A percentile compares a stretch with the other conserved stretches of the same genome.
These are phyloP conservation scores for Euphorbia lathyris DNA, from an alignment of 345 rosid genomes.

Conservation along the genomic window DNA sequence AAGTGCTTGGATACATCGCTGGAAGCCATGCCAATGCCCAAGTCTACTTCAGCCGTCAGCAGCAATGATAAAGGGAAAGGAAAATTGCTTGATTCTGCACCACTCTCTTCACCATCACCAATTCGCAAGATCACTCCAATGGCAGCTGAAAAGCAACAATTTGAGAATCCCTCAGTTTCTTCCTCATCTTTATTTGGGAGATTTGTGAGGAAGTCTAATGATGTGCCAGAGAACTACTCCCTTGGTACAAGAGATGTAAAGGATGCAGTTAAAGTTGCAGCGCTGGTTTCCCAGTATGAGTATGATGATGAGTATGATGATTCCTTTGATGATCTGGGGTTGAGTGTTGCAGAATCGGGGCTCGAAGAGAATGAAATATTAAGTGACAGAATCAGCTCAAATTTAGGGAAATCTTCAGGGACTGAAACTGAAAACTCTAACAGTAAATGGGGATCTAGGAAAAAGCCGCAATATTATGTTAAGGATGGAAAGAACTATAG, in stretches of 20 bases:
- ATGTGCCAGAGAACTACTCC: slow-evolving; percentile 39
- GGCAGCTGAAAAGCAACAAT: slow-evolving; percentile 24
- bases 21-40: slow-evolving; percentile 55
- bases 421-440: slow-evolving; percentile 34
- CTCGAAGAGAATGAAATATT: slow-evolving; percentile 61
- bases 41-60: slow-evolving; percentile 37
- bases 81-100: slow-evolving; percentile 51
- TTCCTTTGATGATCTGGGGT: slow-evolving; percentile 92
- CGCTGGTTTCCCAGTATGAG: slow-evolving; percentile 68
- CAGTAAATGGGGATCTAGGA: slow-evolving; percentile 80
- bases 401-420: slow-evolving; percentile 31
- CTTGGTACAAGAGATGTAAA: slow-evolving; percentile 49
- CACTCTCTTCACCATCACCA: slow-evolving; percentile 11
- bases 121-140: slow-evolving; percentile 4
- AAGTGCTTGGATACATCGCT: slow-evolving; percentile 57
- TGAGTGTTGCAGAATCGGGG: slow-evolving; percentile 61
- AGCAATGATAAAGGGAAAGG: slow-evolving; percentile 83
- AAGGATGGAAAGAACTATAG: slow-evolving; percentile 97
- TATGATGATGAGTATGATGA: slow-evolving; percentile 97
- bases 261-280: slow-evolving; percentile 47
- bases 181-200: slow-evolving; percentile 64
- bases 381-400: slow-evolving; percentile 37
- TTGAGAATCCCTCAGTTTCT: slow-evolving; percentile 40
- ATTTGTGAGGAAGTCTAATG: slow-evolving; percentile 69
- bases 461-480: slow-evolving; percentile 75